Evolutionary conservation across 495 filamentous ascomycete genomes (phyloP).

Genomic region (Aspergillus homomorphus): DNA sequence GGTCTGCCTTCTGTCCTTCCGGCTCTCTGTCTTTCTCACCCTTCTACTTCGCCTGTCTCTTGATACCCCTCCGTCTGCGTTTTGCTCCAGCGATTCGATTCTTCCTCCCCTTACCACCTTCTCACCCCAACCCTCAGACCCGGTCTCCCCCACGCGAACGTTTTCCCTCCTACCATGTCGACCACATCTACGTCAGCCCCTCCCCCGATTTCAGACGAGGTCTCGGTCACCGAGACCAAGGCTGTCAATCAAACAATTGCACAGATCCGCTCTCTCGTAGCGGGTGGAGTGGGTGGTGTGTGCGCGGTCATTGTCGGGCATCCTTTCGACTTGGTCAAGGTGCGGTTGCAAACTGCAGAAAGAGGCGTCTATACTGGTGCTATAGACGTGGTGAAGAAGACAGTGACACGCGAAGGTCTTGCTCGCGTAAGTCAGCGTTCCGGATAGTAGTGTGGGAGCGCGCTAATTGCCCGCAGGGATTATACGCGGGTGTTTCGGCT

Average conservation of each 20-base stretch:
- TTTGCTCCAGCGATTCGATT: background rate
- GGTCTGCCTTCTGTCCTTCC: background rate
- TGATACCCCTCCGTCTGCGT: background rate
- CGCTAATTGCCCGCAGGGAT: constrained; percentile 48
- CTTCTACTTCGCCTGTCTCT: background rate
- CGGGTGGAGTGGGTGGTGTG: constrained; percentile 89
- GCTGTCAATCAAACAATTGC: constrained; percentile 43
- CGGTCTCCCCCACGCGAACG: constrained; percentile 14
- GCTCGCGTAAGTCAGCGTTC: constrained; percentile 45
- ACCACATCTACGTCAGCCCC: constrained; percentile 30
- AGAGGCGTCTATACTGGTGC: constrained; percentile 87
- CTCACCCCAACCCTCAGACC: constrained; percentile 11
- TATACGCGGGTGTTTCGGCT: constrained; percentile 97
- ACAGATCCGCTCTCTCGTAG: constrained; percentile 73
- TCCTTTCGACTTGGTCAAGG: constrained; percentile 97
- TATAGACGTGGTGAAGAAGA: constrained; percentile 86
- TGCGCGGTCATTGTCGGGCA: constrained; percentile 93
- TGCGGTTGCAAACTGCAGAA: constrained; percentile 92
- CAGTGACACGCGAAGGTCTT: constrained; percentile 81
- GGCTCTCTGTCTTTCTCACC: background rate
- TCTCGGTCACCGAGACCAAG: constrained; percentile 34
- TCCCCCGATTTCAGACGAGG: constrained; percentile 33
- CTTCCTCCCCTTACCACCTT: constrained; percentile 8
- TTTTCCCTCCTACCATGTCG: constrained; percentile 28
- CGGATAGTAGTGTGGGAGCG: background rate